Base-by-base conservation (phyloP, 2,329 filamentous ascomycete genomes). In the Epichloe amarillans region DNA sequence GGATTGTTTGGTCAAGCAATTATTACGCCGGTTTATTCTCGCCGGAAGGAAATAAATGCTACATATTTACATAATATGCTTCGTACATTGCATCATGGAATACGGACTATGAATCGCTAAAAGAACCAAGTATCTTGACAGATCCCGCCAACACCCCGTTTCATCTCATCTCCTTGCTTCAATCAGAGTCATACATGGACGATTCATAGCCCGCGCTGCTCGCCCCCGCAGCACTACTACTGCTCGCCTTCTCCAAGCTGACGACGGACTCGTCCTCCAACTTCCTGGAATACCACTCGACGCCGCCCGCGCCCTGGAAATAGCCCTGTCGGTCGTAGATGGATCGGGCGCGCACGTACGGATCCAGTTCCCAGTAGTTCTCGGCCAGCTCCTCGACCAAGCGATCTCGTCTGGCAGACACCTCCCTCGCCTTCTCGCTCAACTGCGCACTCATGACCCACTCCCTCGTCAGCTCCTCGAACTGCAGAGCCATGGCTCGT, bases 291-390 rank as follows among this genome's bases (percentile, higher is more conserved):
- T 91, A 90, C 63, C 85, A 87, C 33, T 86, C 70, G 44, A 90
- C 65, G 61, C 75, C 75, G 0, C 87, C 88, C 4, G 73, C 80
- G 3, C 73, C 67, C 51, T 76, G 69, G 38, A 95, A 72, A 55
- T 90, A 71, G 0, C 87, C 86, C 7, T 74, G 75, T 45, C 89
- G 77, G 64, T 96, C 89, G 58, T 93, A 94, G 54, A 85, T 67
- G 14, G 80, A 84, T 60, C 82, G 74, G 7, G 88, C 86, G 40
- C 89, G 74, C 36, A 95, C 64, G 65, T 88, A 93, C 0, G 87
- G 87, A 67, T 96, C 89, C 46, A 94, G 64, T 35, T 75, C 73
- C 89, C 89, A 96, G 69, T 95, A 95, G 60, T 86, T 86, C 45
- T 74, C 72, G 51, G 76, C 72, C 58, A 95, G 62, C 51, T 75